phyloP scores from a whole-genome alignment of 2,329 filamentous ascomycete species.

The Ceratocystis lukuohia region DNA sequence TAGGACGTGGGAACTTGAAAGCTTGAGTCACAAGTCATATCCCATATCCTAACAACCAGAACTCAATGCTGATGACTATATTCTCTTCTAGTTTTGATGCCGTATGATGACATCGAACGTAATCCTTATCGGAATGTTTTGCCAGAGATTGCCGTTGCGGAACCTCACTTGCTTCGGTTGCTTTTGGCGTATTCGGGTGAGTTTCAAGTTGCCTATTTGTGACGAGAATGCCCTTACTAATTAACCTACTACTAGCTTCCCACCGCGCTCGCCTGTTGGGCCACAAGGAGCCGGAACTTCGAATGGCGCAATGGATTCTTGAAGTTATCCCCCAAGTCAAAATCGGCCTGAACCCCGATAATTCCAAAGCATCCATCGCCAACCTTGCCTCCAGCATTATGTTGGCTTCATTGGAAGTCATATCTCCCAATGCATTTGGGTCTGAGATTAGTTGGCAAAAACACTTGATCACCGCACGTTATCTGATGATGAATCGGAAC shows the following conservation, averaged over 20 bases:
- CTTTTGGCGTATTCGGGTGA: slow-evolving; percentile 59
- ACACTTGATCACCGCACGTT: slow-evolving; percentile 61
- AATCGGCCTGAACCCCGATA: neutral
- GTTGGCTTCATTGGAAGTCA: slow-evolving; percentile 70
- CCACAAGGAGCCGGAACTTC: slow-evolving; percentile 59
- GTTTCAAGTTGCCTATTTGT: neutral
- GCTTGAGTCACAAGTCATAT: too few species aligned
- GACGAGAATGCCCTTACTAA: neutral
- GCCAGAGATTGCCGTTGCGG: slow-evolving; percentile 50
- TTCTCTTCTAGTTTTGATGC: slow-evolving; percentile 30
- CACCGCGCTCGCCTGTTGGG: slow-evolving; percentile 63
- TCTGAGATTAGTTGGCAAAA: slow-evolving; percentile 70
- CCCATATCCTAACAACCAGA: too few species aligned
- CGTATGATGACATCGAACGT: slow-evolving; percentile 39
- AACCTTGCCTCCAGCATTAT: slow-evolving; percentile 73
- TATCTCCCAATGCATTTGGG: slow-evolving; percentile 68
- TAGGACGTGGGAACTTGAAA: slow-evolving; percentile 24
- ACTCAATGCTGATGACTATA: neutral
- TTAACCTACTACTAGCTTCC: slow-evolving; percentile 37
- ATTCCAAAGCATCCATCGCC: slow-evolving; percentile 23
- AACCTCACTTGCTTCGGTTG: slow-evolving; percentile 60
- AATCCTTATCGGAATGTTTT: slow-evolving; percentile 40
- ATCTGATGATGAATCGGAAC: slow-evolving; percentile 49
- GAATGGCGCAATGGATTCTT: slow-evolving; percentile 69
- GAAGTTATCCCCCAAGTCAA: slow-evolving; percentile 51